phyloP scores from a whole-genome alignment of 208 protist genomes.

The Acanthamoeba pearcei region DNA sequence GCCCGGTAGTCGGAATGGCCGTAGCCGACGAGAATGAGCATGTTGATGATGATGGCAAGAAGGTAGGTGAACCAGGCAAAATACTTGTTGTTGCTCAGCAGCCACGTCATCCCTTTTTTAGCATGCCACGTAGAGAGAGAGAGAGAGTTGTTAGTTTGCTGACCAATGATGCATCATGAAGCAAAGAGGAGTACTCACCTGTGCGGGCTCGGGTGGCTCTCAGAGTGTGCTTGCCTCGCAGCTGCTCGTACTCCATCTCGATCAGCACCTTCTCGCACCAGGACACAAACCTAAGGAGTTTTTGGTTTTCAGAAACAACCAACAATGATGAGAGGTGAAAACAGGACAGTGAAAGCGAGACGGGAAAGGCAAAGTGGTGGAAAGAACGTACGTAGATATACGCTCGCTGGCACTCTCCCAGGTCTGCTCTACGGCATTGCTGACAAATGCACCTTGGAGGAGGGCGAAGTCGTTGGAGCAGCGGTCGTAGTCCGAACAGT shows the following conservation, averaged over 20 bases:
- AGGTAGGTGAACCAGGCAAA: conserved; percentile 42
- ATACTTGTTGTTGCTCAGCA: conserved; percentile 27
- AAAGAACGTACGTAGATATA: conserved; percentile 28
- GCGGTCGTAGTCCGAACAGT: not conserved
- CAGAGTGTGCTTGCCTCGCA: not conserved
- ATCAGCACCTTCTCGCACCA: conserved; percentile 71
- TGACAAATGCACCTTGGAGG: conserved; percentile 24
- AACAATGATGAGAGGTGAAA: not conserved
- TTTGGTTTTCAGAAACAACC: not conserved
- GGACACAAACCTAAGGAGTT: conserved; percentile 18
- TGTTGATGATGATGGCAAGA: conserved; percentile 34
- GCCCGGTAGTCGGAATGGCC: conserved; percentile 30
- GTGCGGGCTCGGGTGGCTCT: not conserved
- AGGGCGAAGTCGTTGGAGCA: conserved; percentile 38
- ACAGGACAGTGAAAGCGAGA: not conserved
- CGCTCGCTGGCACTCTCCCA: conserved; percentile 73
- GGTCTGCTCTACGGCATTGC: conserved; percentile 9
- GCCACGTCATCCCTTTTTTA: not conserved
- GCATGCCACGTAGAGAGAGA: not conserved
- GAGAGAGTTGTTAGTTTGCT: not conserved
- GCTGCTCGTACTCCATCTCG: conserved; percentile 69
- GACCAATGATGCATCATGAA: not conserved
- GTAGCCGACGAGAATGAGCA: conserved; percentile 49
- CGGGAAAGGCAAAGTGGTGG: not conserved
- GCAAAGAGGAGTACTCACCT: not conserved